phyloP scores from a whole-genome alignment of 164 flowering plant genomes.

The Litsea cubeba region DNA sequence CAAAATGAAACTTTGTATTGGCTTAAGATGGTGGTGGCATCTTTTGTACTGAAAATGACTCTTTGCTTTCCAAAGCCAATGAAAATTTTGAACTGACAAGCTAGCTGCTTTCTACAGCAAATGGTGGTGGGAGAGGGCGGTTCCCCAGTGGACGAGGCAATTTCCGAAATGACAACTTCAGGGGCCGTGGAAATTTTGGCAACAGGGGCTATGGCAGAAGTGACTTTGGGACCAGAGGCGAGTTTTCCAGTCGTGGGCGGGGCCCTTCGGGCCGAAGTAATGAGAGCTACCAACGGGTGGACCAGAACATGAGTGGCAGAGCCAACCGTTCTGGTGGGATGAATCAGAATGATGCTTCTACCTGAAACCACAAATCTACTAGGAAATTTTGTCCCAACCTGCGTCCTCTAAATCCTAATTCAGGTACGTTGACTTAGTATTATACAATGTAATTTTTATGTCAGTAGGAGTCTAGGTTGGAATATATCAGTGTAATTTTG shows the following conservation, averaged over 20 bases:
- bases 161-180: slow-evolving; percentile 7
- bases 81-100: background rate
- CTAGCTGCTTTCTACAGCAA: slow-evolving; percentile 33
- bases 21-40: no score
- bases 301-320: slow-evolving; percentile 54
- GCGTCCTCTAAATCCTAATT: background rate
- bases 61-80: no score
- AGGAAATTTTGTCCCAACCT: background rate
- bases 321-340: slow-evolving; percentile 29
- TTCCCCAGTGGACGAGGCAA: slow-evolving; percentile 33
- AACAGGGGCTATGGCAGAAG: slow-evolving; percentile 56
- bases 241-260: slow-evolving; percentile 45
- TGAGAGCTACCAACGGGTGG: slow-evolving; percentile 46
- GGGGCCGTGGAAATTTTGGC: slow-evolving; percentile 38
- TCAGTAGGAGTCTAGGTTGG: background rate
- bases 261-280: slow-evolving; percentile 38
- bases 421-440: background rate
- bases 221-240: slow-evolving; percentile 56
- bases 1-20: no score
- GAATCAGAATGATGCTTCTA: background rate
- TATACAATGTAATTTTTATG: background rate
- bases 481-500: background rate
- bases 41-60: no score
- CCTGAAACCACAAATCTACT: background rate
- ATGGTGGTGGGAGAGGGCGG: slow-evolving; percentile 29